Evolutionary conservation across 2,329 filamentous ascomycete species (phyloP), one percentile per base, ranked within the genome.

Genomic region (Madurella mycetomatis): DNA sequence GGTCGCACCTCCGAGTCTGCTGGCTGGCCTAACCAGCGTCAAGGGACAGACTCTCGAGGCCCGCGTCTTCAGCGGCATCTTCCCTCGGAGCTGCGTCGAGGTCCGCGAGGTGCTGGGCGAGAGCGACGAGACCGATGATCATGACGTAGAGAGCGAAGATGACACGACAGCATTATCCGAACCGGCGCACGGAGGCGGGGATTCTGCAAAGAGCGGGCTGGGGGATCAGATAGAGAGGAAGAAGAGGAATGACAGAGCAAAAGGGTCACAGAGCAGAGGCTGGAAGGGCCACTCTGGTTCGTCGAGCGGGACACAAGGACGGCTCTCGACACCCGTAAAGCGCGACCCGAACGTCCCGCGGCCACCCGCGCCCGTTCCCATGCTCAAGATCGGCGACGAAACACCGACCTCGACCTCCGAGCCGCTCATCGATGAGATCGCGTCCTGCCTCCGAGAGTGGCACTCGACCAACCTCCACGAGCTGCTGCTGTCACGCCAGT

Each of bases 321-420:
- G 65, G 17, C 69, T 81, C 17, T 79, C 80, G 9, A 64, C 77
- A 3, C 74, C 76, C 5, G 68, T 78, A 46, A 72, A 75, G 59
- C 82, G 86, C 58, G 83, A 91, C 63, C 84, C 85, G 1, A 78
- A 82, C 66, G 82, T 77, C 19, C 84, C 85, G 11, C 90, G 90
- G 64, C 94, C 92, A 31, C 83, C 90, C 11, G 95, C 95, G 11
- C 94, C 94, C 0, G 92, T 99, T 9, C 94, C 94, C 4, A 94
- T 97, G 88, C 80, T 99, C 50, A 96, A 96, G 71, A 92, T 99
- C 68, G 94, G 94, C 55, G 94, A 99, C 67, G 94, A 99, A 74
- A 96, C 91, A 1, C 90, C 92, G 1, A 95, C 90, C 0, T 96
- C 91, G 5, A 78, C 83, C 15, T 85, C 88, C 9, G 95, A 99